These are phyloP conservation scores for Neospermospora avenae DNA, from an alignment of 2,329 filamentous ascomycete genomes.

Conservation along the genomic window DNA sequence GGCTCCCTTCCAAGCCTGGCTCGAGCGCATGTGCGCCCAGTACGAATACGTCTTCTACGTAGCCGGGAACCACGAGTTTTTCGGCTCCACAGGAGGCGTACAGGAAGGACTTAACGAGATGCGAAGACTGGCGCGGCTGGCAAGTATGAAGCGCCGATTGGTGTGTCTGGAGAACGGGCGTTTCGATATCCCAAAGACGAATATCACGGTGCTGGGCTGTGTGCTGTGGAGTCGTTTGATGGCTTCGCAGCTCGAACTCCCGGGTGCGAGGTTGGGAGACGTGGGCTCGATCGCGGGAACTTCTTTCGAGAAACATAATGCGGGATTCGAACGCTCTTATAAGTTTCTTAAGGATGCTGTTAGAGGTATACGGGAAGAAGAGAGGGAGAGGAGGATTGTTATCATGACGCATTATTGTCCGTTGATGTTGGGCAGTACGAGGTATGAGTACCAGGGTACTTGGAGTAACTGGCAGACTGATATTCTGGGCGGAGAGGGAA, in stretches of 20 bases:
- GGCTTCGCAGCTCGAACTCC: not conserved
- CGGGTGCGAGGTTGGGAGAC: not conserved
- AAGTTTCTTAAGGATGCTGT: not conserved
- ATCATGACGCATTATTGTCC: not conserved
- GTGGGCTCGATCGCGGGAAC: not conserved
- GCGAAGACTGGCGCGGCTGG: not conserved
- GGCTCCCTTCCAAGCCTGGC: too few relatives aligned
- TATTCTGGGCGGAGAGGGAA: slow-evolving; percentile 1
- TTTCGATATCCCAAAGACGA: not conserved
- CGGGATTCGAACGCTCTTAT: not conserved
- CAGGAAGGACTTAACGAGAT: not conserved
- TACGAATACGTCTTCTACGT: not conserved
- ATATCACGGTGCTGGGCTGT: not conserved
- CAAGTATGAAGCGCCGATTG: not conserved
- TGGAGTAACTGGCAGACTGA: not conserved
- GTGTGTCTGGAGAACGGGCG: not conserved
- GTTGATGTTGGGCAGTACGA: not conserved
- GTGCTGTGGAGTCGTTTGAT: not conserved
- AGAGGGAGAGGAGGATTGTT: not conserved
- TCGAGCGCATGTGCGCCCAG: not conserved
- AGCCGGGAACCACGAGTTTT: not conserved
- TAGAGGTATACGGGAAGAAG: not conserved
- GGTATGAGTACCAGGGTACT: not conserved
- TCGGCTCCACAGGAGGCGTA: too few relatives aligned
- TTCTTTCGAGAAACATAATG: not conserved